These are phyloP conservation scores for Eucalyptus shirleyi DNA, from an alignment of 345 rosid genomes.

Conservation along the genomic window DNA sequence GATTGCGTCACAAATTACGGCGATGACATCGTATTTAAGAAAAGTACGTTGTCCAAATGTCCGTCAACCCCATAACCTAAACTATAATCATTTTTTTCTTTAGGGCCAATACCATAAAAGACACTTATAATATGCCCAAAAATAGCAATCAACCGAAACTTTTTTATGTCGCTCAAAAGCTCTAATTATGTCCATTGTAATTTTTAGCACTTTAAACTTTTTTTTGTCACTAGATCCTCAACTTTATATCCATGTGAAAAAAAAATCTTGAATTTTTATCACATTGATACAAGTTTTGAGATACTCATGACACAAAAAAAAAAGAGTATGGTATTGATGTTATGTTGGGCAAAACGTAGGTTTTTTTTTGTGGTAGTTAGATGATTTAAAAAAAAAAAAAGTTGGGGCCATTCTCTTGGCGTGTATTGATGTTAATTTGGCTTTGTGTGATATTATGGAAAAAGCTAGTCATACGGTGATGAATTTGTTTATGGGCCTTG, in stretches of 20 bases:
- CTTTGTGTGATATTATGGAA: too few relatives aligned
- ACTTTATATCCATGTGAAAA: neutral
- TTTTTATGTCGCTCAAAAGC: neutral
- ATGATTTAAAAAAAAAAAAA: too few relatives aligned
- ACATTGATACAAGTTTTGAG: accelerated
- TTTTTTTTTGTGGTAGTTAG: neutral
- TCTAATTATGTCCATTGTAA: neutral
- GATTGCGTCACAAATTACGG: neutral
- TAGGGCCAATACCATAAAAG: neutral
- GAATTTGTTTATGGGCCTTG: too few relatives aligned
- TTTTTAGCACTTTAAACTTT: neutral
- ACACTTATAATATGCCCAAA: neutral
- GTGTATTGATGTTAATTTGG: too few relatives aligned
- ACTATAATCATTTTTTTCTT: neutral
- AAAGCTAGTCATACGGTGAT: too few relatives aligned
- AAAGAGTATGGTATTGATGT: neutral
- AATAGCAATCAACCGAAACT: neutral
- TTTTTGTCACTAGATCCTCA: too few relatives aligned
- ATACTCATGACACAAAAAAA: neutral
- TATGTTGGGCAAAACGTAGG: too few relatives aligned
- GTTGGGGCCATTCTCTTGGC: neutral
- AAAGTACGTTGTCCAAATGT: neutral
- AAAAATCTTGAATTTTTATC: neutral
- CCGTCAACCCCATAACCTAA: neutral
- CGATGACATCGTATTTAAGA: neutral